A percentile compares a stretch with the other conserved stretches of the same genome.
These are phyloP conservation scores for Trichoderma sp. DNA, from an alignment of 2,329 filamentous ascomycete species.

Conservation along the genomic window DNA sequence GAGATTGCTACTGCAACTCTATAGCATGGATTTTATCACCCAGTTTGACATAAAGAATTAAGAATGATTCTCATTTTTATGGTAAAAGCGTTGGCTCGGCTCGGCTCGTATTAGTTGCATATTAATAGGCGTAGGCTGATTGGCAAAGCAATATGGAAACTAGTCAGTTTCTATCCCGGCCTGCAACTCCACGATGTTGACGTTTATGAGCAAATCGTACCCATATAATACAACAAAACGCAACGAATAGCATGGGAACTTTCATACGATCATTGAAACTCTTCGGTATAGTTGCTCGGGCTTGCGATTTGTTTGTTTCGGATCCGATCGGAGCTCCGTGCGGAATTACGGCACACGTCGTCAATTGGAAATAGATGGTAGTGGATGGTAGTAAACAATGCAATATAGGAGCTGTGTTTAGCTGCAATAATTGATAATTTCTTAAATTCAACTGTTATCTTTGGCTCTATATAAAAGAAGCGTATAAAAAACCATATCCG, in stretches of 20 bases:
- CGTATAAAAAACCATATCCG: neutral
- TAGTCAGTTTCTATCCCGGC: neutral
- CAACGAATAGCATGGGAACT: no score
- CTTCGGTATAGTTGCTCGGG: neutral
- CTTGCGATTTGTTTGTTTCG: neutral
- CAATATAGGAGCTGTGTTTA: neutral
- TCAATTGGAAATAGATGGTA: neutral
- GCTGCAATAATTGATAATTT: neutral
- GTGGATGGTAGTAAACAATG: neutral
- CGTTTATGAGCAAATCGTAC: neutral
- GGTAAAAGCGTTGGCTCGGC: neutral
- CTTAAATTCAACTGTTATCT: neutral
- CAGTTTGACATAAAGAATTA: neutral
- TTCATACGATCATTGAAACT: neutral
- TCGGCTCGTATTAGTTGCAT: neutral
- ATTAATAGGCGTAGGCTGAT: neutral
- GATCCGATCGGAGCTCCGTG: conserved; percentile 15
- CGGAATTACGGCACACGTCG: neutral
- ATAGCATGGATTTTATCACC: neutral
- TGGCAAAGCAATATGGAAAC: neutral
- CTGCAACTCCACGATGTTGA: neutral
- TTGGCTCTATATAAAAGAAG: neutral
- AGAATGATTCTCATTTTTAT: neutral
- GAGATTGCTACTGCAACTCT: neutral
- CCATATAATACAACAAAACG: neutral